These are phyloP conservation scores for Cryptococcus wingfieldii DNA, from an alignment of 1,284 basidiomycete species.

Conservation along the genomic window DNA sequence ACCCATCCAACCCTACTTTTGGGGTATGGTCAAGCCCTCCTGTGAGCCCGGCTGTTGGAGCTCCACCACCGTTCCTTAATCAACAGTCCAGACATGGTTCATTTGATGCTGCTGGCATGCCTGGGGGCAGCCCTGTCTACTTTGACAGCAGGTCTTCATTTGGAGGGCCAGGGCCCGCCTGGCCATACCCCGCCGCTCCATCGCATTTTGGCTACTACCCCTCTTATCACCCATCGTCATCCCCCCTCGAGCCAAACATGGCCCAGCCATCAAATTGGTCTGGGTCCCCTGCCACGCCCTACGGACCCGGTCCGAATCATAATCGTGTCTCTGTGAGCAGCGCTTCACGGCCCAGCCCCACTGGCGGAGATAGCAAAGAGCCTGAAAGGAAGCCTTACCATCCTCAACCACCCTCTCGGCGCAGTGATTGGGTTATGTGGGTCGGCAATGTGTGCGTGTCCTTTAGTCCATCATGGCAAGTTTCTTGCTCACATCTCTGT, in stretches of 20 bases:
- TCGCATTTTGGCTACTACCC: constrained; percentile 14
- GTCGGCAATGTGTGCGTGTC: constrained; percentile 50
- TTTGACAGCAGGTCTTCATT: background rate
- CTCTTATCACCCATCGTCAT: constrained; percentile 9
- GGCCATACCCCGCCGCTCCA: constrained; percentile 14
- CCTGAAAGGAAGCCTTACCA: constrained; percentile 47
- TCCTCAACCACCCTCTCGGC: constrained; percentile 54
- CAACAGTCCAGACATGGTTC: constrained; percentile 12
- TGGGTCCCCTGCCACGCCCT: constrained; percentile 1
- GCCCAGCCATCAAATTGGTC: constrained; percentile 7
- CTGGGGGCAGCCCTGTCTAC: background rate
- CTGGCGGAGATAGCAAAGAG: constrained; percentile 9
- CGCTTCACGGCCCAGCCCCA: background rate
- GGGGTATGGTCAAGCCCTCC: constrained; percentile 24
- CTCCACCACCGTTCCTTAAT: constrained; percentile 4
- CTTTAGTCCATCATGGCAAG: background rate
- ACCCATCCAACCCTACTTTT: constrained; percentile 12
- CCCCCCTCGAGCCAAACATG: constrained; percentile 6
- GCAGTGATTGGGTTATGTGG: constrained; percentile 96
- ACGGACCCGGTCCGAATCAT: background rate
- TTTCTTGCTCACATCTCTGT: constrained; percentile 6
- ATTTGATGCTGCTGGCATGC: constrained; percentile 6
- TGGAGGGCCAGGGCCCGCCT: constrained; percentile 10
- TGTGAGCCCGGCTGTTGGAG: constrained; percentile 17
- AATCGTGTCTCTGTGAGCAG: background rate